Evolutionary conservation across 208 protist genomes (phyloP).

Genomic region (Wallacemonas sp.): DNA sequence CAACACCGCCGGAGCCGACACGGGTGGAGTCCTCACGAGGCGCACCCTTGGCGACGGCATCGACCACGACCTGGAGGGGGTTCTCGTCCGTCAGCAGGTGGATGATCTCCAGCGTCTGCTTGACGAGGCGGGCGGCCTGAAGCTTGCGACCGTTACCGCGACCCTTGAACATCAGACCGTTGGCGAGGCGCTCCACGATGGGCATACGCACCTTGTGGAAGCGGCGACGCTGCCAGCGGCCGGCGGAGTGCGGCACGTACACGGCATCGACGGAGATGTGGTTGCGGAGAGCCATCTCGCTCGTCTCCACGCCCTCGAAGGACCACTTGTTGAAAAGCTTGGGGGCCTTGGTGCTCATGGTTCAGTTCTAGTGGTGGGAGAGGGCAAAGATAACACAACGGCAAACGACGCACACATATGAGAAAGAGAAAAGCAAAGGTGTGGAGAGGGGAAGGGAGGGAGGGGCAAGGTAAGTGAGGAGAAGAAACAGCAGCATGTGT

Average conservation of each 20-base stretch:
- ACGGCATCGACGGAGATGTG: constrained; percentile 97
- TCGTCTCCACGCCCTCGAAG: constrained; percentile 73
- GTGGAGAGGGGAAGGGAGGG: background rate
- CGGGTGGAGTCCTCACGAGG: constrained; percentile 99
- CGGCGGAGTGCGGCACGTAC: constrained; percentile 99
- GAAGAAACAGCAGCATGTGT: too few relatives aligned
- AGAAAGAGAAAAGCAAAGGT: background rate
- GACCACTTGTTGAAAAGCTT: constrained; percentile 94
- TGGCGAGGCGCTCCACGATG: constrained; percentile 95
- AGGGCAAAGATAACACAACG: constrained; percentile 15
- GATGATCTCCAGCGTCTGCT: constrained; percentile 99
- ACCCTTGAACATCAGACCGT: constrained; percentile 99
- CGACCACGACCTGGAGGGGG: constrained; percentile 98
- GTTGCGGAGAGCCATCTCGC: constrained; percentile 93
- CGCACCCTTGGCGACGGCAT: constrained; percentile 98
- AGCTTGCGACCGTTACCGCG: constrained; percentile 99
- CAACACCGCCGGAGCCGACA: constrained; percentile 99
- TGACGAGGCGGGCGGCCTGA: constrained; percentile 98
- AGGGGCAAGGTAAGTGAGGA: background rate
- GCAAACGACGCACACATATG: background rate
- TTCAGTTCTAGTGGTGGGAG: background rate
- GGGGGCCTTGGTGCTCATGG: constrained; percentile 67
- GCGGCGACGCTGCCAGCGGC: constrained; percentile 97
- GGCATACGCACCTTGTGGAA: constrained; percentile 99
- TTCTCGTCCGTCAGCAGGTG: constrained; percentile 99